phyloP scores from a whole-genome alignment of 345 rosid species.

The Dipteronia sinensis region DNA sequence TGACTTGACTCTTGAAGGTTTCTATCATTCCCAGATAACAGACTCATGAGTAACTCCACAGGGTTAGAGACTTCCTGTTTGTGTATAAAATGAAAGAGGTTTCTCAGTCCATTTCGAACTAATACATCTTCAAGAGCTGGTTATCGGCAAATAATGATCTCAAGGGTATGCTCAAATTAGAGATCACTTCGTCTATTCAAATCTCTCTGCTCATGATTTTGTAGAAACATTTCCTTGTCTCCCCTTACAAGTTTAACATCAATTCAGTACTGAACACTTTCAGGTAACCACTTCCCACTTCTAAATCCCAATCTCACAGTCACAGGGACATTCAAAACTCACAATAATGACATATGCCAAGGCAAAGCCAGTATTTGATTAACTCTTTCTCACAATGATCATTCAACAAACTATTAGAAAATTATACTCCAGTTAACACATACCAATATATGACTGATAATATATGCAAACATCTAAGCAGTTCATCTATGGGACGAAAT shows the following conservation, averaged over 20 bases:
- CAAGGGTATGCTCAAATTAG: not conserved
- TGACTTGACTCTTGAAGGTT: not conserved
- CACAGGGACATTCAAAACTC: not conserved
- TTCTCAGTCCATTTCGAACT: no score
- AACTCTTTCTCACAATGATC: not conserved
- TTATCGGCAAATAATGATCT: no score
- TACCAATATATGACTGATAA: not conserved
- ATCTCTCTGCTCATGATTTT: not conserved
- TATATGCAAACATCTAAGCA: not conserved
- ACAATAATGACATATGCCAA: not conserved
- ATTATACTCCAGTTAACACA: not conserved
- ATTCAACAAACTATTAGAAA: not conserved
- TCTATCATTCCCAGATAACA: not conserved
- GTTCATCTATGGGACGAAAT: not conserved
- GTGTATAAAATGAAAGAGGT: no score
- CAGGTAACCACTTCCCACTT: not conserved
- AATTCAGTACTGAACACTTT: not conserved
- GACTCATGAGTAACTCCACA: not conserved
- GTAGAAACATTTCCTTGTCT: not conserved
- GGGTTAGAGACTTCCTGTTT: no score
- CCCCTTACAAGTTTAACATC: not conserved
- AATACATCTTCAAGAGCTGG: no score
- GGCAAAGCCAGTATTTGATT: no score
- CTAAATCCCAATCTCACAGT: not conserved
- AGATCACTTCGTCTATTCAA: not conserved